A percentile compares a stretch with the other conserved stretches of the same genome.
Conservation (phyloP, 2,329 filamentous ascomycete genomes). For the Akanthomyces lecanii region DNA sequence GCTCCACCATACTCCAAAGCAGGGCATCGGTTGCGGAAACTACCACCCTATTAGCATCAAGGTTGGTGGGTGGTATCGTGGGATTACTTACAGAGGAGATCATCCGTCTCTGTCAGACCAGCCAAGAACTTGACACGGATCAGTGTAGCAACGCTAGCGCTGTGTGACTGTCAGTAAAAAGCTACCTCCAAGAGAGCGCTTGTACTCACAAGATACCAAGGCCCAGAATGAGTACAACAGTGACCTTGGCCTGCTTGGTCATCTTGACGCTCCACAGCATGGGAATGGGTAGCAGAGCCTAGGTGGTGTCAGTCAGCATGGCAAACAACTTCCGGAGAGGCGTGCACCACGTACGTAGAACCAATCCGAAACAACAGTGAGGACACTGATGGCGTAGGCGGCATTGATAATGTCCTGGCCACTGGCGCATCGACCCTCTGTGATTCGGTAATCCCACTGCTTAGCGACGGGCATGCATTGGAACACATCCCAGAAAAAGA, state of each 20-base stretch:
- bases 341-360: constrained; percentile 38
- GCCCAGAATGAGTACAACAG: constrained; percentile 45
- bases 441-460: constrained; percentile 51
- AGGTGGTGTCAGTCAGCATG: constrained; percentile 5
- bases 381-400: constrained; percentile 48
- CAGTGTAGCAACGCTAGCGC: constrained; percentile 51
- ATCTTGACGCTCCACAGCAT: constrained; percentile 54
- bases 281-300: constrained; percentile 49
- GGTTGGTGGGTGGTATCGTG: neutral
- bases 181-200: too few species aligned
- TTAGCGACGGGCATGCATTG: constrained; percentile 47
- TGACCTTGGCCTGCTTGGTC: constrained; percentile 48
- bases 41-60: constrained; percentile 25
- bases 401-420: constrained; percentile 42
- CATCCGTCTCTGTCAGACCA: constrained; percentile 39
- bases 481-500: constrained; percentile 51
- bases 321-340: neutral
- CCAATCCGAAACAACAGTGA: constrained; percentile 52
- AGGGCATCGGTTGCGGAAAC: constrained; percentile 48
- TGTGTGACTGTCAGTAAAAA: constrained; percentile 21
- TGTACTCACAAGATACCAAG: constrained; percentile 45
- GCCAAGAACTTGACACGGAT: constrained; percentile 47
- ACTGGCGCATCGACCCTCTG: constrained; percentile 39
- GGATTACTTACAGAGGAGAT: constrained; percentile 45
- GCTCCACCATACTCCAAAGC: constrained; percentile 55